These are phyloP conservation scores for Sisymbrium irio DNA, from an alignment of 345 rosid genomes.

Conservation along the genomic window DNA sequence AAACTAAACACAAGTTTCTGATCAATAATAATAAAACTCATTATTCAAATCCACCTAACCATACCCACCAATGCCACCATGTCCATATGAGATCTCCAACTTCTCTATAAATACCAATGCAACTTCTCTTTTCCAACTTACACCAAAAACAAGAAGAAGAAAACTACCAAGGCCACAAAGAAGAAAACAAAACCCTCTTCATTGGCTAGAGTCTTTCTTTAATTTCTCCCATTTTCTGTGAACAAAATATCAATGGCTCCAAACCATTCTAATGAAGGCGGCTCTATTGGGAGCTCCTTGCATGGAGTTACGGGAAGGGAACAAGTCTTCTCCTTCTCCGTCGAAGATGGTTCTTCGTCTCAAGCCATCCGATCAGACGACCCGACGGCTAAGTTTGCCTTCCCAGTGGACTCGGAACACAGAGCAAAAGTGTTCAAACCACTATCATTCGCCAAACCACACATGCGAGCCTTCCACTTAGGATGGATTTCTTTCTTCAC, in stretches of 20 bases:
- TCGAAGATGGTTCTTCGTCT: slow-evolving; percentile 1
- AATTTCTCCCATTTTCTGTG: background rate
- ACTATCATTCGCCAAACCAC: slow-evolving; percentile 71
- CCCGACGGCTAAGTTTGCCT: slow-evolving; percentile 54
- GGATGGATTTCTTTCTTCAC: slow-evolving; percentile 92
- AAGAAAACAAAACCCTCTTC: background rate
- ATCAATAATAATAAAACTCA: background rate
- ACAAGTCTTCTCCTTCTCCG: slow-evolving; percentile 55
- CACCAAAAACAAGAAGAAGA: slow-evolving; percentile 5
- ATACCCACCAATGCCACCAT: slow-evolving; percentile 9
- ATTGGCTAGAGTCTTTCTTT: background rate
- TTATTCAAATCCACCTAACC: slow-evolving; percentile 6
- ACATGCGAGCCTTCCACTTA: slow-evolving; percentile 83
- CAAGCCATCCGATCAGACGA: slow-evolving; percentile 17
- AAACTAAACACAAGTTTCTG: background rate
- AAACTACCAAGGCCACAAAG: slow-evolving; percentile 8
- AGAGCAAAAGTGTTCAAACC: slow-evolving; percentile 63
- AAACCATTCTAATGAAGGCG: slow-evolving; percentile 28
- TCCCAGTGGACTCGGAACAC: slow-evolving; percentile 84
- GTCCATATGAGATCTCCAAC: background rate
- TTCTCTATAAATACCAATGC: slow-evolving; percentile 18
- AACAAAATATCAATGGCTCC: slow-evolving; percentile 37
- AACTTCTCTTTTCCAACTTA: slow-evolving; percentile 6
- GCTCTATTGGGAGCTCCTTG: slow-evolving; percentile 51
- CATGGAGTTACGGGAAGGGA: slow-evolving; percentile 68